Evolutionary conservation across 352 stramenopile genomes (phyloP).

Genomic region (Globisporangium yorkense): DNA sequence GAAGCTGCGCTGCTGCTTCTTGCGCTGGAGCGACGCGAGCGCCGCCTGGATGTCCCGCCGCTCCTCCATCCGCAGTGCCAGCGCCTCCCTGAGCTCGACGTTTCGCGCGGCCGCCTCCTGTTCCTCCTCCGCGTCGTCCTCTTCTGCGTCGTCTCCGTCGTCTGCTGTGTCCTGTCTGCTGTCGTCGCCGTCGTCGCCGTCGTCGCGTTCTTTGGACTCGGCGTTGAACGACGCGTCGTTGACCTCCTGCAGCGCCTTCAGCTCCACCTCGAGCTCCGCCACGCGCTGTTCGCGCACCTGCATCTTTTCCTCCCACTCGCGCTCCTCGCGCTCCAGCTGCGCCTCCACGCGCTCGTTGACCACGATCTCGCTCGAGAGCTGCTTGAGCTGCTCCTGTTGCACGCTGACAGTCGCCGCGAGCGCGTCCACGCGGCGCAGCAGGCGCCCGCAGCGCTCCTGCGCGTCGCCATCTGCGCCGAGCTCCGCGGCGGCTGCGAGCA

Average conservation of each 20-base stretch:
- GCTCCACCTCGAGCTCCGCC: conserved; percentile 44
- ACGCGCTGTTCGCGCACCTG: conserved; percentile 37
- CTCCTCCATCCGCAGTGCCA: conserved; percentile 51
- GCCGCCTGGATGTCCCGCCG: conserved; percentile 56
- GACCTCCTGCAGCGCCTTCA: conserved; percentile 34
- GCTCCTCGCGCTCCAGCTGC: conserved; percentile 50
- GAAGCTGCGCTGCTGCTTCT: conserved; percentile 18
- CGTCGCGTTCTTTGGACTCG: not conserved
- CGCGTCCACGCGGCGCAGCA: conserved; percentile 34
- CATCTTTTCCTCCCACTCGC: conserved; percentile 56
- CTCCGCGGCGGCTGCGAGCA: conserved; percentile 21
- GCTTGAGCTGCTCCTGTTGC: conserved; percentile 26
- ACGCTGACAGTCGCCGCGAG: conserved; percentile 29
- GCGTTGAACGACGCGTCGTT: conserved; percentile 14
- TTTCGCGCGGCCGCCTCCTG: conserved; percentile 15
- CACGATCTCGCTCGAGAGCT: conserved; percentile 28
- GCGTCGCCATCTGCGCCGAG: conserved; percentile 14
- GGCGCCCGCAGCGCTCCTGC: conserved; percentile 21
- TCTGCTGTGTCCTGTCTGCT: not conserved
- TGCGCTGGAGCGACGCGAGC: conserved; percentile 41
- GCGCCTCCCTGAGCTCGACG: conserved; percentile 30
- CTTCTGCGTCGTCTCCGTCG: conserved; percentile 8
- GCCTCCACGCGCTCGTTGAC: conserved; percentile 51
- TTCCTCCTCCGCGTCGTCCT: not conserved
- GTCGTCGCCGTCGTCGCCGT: not conserved